These are phyloP conservation scores for Lepidium africanum DNA, from an alignment of 345 rosid species.

Conservation along the genomic window DNA sequence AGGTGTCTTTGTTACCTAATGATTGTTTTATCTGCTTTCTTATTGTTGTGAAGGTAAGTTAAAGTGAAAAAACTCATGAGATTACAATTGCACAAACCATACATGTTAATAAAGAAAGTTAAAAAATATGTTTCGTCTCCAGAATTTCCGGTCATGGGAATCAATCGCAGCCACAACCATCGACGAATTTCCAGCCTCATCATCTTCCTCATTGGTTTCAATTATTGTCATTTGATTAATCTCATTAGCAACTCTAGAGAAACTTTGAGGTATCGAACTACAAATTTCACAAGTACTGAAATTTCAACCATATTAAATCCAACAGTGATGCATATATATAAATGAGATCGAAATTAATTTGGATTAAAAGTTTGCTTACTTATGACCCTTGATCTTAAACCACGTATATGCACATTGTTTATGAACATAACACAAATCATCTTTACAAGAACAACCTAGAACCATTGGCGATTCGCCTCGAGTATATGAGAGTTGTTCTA, in stretches of 20 bases:
- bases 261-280: too few species aligned
- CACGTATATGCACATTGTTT: constrained; percentile 92
- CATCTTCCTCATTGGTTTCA: constrained; percentile 20
- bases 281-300: too few species aligned
- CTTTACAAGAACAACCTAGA: constrained; percentile 92
- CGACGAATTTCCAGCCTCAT: constrained; percentile 24
- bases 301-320: too few species aligned
- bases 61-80: constrained; percentile 31
- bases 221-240: constrained; percentile 2
- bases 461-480: too few species aligned
- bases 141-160: constrained; percentile 56
- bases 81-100: constrained; percentile 30
- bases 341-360: too few species aligned
- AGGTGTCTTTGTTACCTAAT: constrained; percentile 76
- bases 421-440: constrained; percentile 91
- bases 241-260: constrained; percentile 30
- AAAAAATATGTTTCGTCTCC: constrained; percentile 60
- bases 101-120: constrained; percentile 28
- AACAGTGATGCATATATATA: too few species aligned
- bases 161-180: constrained; percentile 1
- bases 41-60: constrained; percentile 29
- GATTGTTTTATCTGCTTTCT: constrained; percentile 25
- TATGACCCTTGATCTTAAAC: too few species aligned
- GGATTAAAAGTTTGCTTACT: too few species aligned
- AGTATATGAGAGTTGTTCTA: too few species aligned